These are phyloP conservation scores for Coniophora puteana DNA, from an alignment of 1,284 basidiomycete species.

Conservation along the genomic window DNA sequence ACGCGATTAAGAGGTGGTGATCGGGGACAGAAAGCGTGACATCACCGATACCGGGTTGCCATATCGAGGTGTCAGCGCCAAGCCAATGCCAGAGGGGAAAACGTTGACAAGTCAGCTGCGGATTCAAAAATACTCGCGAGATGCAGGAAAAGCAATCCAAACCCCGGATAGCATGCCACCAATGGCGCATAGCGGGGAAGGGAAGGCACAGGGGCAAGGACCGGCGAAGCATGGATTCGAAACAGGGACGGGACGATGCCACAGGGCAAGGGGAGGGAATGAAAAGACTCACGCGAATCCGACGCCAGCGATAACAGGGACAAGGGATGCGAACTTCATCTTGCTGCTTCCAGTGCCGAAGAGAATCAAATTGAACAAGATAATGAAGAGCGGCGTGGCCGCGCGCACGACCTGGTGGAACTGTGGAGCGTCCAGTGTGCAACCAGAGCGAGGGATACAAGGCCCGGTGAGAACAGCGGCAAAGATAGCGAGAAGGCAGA, in stretches of 20 bases:
- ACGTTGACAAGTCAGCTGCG: no score
- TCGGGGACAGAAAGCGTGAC: no score
- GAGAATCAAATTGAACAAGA: conserved; percentile 64
- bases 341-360: conserved; percentile 49
- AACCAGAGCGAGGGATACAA: conserved; percentile 1
- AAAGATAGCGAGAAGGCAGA: conserved; percentile 14
- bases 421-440: conserved; percentile 32
- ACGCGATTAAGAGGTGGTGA: no score
- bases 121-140: no score
- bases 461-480: not conserved
- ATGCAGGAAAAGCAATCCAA: no score
- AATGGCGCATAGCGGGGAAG: not conserved
- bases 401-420: conserved; percentile 97
- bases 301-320: conserved; percentile 89
- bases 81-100: no score
- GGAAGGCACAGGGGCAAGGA: not conserved
- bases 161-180: no score
- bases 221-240: not conserved
- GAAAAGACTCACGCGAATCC: conserved; percentile 81
- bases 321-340: conserved; percentile 67
- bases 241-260: no score
- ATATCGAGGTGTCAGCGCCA: no score
- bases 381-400: conserved; percentile 86
- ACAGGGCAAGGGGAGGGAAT: no score
- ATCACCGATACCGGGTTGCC: no score